A percentile compares a stretch with the other conserved stretches of the same genome.
phyloP scores from a whole-genome alignment of 2,329 filamentous ascomycete species.

The Fusarium sp. region DNA sequence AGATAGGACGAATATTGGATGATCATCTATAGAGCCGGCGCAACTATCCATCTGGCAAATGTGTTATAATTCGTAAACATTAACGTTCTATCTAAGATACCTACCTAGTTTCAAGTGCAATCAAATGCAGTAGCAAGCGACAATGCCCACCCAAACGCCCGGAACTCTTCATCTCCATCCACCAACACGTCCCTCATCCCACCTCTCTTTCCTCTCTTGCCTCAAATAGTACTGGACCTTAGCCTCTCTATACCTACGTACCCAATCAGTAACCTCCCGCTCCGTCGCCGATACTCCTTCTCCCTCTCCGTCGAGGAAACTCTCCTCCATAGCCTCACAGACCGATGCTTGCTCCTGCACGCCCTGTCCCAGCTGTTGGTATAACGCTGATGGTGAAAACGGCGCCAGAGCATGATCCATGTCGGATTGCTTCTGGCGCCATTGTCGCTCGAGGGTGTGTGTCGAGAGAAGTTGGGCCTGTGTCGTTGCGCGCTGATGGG shows the following conservation, averaged over 20 bases:
- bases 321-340: constrained; percentile 88
- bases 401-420: constrained; percentile 88
- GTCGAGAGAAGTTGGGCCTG: constrained; percentile 86
- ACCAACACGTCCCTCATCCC: constrained; percentile 95
- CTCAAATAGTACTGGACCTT: constrained; percentile 83
- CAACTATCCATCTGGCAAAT: background rate
- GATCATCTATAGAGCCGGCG: background rate
- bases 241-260: constrained; percentile 82
- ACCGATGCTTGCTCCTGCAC: constrained; percentile 86
- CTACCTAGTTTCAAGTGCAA: background rate
- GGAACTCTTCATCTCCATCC: constrained; percentile 77
- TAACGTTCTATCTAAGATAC: background rate
- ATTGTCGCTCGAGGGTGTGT: constrained; percentile 90
- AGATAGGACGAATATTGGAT: background rate
- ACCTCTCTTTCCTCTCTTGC: constrained; percentile 88
- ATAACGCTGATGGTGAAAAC: constrained; percentile 88
- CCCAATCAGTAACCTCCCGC: constrained; percentile 87
- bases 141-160: background rate
- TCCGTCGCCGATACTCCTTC: constrained; percentile 69
- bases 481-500: constrained; percentile 74
- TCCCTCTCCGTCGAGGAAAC: constrained; percentile 78
- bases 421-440: constrained; percentile 87
- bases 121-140: background rate
- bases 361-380: constrained; percentile 81
- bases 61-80: background rate